Percentiles rank a stretch among this genome's conserved stretches.
Conservation (phyloP, 2,329 filamentous ascomycete genomes). For the Talaromyces sp. region DNA sequence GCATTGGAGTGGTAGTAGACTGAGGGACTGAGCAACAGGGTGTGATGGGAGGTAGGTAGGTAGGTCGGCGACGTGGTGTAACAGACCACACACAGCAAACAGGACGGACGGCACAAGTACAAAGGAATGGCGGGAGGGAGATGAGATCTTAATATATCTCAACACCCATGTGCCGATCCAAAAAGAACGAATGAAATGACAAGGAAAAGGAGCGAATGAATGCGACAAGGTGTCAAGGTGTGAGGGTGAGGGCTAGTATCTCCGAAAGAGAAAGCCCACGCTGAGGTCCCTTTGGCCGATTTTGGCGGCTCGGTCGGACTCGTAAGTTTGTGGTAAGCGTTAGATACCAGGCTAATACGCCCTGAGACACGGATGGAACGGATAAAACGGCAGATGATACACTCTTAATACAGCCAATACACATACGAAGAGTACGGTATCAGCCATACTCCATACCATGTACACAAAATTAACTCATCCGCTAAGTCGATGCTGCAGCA, state of each 20-base stretch:
- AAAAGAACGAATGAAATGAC: neutral
- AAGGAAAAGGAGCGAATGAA: slow-evolving; percentile 6
- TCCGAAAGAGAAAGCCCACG: neutral
- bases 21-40: neutral
- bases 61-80: neutral
- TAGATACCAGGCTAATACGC: neutral
- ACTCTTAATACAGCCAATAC: neutral
- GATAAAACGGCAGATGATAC: neutral
- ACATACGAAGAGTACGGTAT: neutral
- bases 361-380: neutral
- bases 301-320: slow-evolving; percentile 1
- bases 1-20: slow-evolving; percentile 1
- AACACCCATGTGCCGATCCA: neutral
- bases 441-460: too few relatives aligned
- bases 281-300: slow-evolving; percentile 4
- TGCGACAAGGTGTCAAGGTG: neutral
- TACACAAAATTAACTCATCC: slow-evolving; percentile 1
- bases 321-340: slow-evolving; percentile 3
- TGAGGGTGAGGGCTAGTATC: neutral
- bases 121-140: neutral
- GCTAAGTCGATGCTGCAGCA: neutral
- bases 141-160: slow-evolving; percentile 5
- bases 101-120: neutral
- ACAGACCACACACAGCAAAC: neutral
- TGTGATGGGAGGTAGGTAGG: neutral